phyloP scores from a whole-genome alignment of 2,329 filamentous ascomycete genomes.

The Calonectria leucothoes region DNA sequence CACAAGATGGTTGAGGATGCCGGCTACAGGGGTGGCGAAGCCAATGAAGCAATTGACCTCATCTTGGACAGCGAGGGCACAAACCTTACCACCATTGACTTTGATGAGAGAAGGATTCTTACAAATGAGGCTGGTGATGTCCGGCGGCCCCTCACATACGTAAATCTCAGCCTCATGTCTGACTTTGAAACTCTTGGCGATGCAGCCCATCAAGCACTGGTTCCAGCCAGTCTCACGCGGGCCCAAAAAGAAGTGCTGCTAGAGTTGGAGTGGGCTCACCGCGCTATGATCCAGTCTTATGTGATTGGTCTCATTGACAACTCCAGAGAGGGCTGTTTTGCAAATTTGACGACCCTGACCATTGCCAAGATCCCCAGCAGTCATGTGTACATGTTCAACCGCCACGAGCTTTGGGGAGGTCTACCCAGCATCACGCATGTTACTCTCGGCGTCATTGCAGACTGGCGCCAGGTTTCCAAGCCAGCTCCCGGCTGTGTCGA shows the following conservation, averaged over 20 bases:
- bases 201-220: conserved; percentile 50
- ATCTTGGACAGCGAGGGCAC: conserved; percentile 50
- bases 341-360: conserved; percentile 67
- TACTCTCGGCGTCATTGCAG: conserved; percentile 71
- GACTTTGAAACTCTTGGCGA: conserved; percentile 38
- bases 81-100: conserved; percentile 43
- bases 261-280: conserved; percentile 76
- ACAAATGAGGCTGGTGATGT: conserved; percentile 26
- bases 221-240: conserved; percentile 66
- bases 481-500: conserved; percentile 62
- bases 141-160: conserved; percentile 18
- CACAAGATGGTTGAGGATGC: conserved; percentile 52
- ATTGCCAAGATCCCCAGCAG: conserved; percentile 74
- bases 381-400: conserved; percentile 66
- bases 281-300: conserved; percentile 76
- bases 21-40: conserved; percentile 45
- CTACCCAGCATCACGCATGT: conserved; percentile 66
- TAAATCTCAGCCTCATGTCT: conserved; percentile 8
- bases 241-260: conserved; percentile 77
- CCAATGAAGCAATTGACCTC: conserved; percentile 48
- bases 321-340: conserved; percentile 57
- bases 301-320: conserved; percentile 74
- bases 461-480: conserved; percentile 72
- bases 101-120: conserved; percentile 45
- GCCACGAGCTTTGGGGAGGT: conserved; percentile 70